Evolutionary conservation across 2,329 filamentous ascomycete genomes (phyloP), one percentile per base, ranked within the genome.

Genomic region (Simplicillium sp.): DNA sequence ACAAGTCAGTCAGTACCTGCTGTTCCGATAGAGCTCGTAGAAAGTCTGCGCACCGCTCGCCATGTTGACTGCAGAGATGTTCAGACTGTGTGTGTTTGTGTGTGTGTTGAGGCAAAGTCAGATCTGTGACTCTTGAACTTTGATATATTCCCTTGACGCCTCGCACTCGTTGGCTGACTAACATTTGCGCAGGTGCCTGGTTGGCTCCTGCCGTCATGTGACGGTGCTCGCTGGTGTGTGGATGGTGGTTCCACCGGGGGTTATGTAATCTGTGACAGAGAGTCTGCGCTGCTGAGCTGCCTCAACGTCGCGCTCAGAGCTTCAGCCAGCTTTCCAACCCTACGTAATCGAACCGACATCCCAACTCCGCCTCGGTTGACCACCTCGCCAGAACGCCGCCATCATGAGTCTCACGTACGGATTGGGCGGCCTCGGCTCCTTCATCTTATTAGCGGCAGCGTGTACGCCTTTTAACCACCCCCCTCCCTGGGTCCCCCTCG

Each of bases 1-100:
- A n/a, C n/a, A n/a, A n/a, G n/a, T n/a, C 9, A 6, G 20, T 25
- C 49, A 65, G 64, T 87, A 97, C 92, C 90, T 97, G 80, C 88
- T 95, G 70, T 89, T 84, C 56, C 92, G 87, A 66, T 98, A 98
- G 58, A 98, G 82, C 77, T 98, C 92, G 66, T 97, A 98, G 71
- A 75, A 82, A 29, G 74, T 74, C 60, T 77, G 73, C 47, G 62
- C 64, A 46, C 61, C 65, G 37, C 67, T 63, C 43, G 74, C 67
- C 65, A 75, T 75, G 31, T 37, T 57, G 34, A 28, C 42, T 13
- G 33, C 20, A 18, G 37, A 36, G 25, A 31, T n/a, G n/a, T 16
- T 32, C 25, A 14, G 9, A 25, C 14, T 33, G 29, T 34, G 44
- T 36, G 29, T 18, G 20, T 3, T 38, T 34, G 43, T 14, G 16